phyloP scores from a whole-genome alignment of 352 stramenopile species.

The Aphanomyces euteiches region DNA sequence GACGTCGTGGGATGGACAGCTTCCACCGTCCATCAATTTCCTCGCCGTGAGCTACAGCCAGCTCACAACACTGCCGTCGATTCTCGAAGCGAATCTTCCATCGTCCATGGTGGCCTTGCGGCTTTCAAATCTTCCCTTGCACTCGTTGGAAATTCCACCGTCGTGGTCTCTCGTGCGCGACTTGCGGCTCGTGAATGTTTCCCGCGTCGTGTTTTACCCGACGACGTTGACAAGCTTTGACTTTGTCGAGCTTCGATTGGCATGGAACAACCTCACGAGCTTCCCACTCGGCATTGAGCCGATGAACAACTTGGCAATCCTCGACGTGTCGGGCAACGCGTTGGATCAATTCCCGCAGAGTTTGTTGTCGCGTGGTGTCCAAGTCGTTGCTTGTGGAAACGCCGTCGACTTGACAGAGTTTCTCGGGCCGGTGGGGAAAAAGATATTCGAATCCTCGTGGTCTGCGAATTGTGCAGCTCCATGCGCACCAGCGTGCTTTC shows the following conservation, averaged over 20 bases:
- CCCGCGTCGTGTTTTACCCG: neutral
- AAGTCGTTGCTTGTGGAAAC: too few species aligned
- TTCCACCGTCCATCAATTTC: neutral
- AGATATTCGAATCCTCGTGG: slow-evolving; percentile 6
- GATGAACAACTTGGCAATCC: neutral
- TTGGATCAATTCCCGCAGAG: too few species aligned
- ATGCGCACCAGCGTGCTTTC: neutral
- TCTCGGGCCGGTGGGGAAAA: too few species aligned
- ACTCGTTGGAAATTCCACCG: neutral
- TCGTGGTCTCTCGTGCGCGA: neutral
- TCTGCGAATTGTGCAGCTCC: too few species aligned
- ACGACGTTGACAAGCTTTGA: neutral
- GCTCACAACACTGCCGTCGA: neutral
- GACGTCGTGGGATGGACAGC: neutral
- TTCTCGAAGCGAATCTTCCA: neutral
- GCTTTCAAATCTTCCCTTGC: neutral
- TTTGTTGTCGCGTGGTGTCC: too few species aligned
- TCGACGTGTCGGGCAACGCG: neutral
- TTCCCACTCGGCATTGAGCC: neutral
- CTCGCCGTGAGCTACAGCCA: neutral
- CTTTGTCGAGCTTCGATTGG: neutral
- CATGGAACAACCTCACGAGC: neutral
- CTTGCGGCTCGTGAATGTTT: neutral
- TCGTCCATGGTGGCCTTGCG: neutral
- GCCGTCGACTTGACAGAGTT: too few species aligned